Evolutionary conservation across 2,329 filamentous ascomycete genomes (phyloP).

Genomic region (Metarhizium anisopliae): DNA sequence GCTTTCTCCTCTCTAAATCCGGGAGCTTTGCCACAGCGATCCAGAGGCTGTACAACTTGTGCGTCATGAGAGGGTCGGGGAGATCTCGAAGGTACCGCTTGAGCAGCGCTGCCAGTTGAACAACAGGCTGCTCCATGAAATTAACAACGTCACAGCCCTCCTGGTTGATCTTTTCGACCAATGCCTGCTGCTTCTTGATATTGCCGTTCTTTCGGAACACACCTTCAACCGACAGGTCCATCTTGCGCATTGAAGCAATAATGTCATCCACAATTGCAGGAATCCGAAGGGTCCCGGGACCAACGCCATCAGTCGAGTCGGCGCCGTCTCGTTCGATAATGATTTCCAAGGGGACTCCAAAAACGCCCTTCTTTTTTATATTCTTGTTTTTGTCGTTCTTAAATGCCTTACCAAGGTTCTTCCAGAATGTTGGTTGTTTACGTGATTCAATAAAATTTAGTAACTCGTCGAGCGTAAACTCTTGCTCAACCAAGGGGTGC

Average conservation of each 20-base stretch:
- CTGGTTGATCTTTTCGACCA: slow-evolving; percentile 77
- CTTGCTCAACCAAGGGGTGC: slow-evolving; percentile 80
- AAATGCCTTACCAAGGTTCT: slow-evolving; percentile 94
- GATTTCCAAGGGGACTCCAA: slow-evolving; percentile 79
- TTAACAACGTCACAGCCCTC: slow-evolving; percentile 80
- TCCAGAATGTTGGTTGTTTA: slow-evolving; percentile 89
- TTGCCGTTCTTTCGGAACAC: slow-evolving; percentile 99
- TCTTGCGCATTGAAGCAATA: slow-evolving; percentile 89
- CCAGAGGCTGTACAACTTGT: slow-evolving; percentile 89
- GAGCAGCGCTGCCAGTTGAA: slow-evolving; percentile 85
- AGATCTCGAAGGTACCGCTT: slow-evolving; percentile 94
- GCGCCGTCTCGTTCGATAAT: slow-evolving; percentile 90
- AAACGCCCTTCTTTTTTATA: slow-evolving; percentile 87
- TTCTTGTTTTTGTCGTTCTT: slow-evolving; percentile 72
- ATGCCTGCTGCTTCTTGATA: slow-evolving; percentile 83
- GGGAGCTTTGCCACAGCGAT: slow-evolving; percentile 81
- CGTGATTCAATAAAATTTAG: slow-evolving; percentile 87
- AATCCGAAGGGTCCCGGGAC: slow-evolving; percentile 80
- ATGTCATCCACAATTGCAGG: slow-evolving; percentile 94
- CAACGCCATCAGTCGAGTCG: slow-evolving; percentile 95
- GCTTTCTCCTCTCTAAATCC: slow-evolving; percentile 72
- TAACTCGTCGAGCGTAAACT: slow-evolving; percentile 91
- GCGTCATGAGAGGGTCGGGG: slow-evolving; percentile 87
- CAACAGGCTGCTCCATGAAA: slow-evolving; percentile 78
- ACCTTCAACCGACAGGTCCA: slow-evolving; percentile 98